Percentiles rank a stretch among this genome's conserved stretches.
These are phyloP conservation scores for Hypomyces perniciosus DNA, from an alignment of 2,329 filamentous ascomycete genomes.

Conservation along the genomic window DNA sequence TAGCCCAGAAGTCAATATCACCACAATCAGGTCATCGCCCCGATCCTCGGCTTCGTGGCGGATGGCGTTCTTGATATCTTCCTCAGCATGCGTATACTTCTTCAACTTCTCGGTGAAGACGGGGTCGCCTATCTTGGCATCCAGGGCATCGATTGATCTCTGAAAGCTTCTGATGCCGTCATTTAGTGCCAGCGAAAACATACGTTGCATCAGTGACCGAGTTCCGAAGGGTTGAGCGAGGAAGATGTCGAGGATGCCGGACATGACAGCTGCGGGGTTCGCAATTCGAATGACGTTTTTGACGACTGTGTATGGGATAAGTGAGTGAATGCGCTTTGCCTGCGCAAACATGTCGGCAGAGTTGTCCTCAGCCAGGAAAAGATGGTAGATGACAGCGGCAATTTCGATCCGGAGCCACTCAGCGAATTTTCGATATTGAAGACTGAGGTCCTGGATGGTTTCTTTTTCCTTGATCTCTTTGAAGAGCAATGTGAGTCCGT, in stretches of 20 bases:
- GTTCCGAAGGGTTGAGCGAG: slow-evolving; percentile 90
- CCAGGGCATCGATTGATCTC: slow-evolving; percentile 74
- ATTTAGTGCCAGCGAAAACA: slow-evolving; percentile 85
- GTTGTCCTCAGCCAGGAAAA: slow-evolving; percentile 97
- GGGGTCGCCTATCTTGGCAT: slow-evolving; percentile 71
- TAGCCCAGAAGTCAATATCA: slow-evolving; percentile 72
- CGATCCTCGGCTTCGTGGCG: slow-evolving; percentile 67
- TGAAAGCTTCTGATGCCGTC: slow-evolving; percentile 87
- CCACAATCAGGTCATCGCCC: slow-evolving; percentile 77
- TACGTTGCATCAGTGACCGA: slow-evolving; percentile 84
- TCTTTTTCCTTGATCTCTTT: slow-evolving; percentile 87
- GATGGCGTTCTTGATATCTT: slow-evolving; percentile 67
- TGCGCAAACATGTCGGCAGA: slow-evolving; percentile 94
- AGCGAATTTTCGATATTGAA: slow-evolving; percentile 96
- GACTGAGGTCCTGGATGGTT: slow-evolving; percentile 78
- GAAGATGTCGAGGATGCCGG: slow-evolving; percentile 89
- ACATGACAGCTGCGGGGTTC: slow-evolving; percentile 96
- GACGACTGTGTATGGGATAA: slow-evolving; percentile 86
- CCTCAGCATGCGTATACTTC: slow-evolving; percentile 68
- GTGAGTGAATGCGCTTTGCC: slow-evolving; percentile 85
- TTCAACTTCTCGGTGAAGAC: slow-evolving; percentile 76
- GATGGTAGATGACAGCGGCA: slow-evolving; percentile 90
- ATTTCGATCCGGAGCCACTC: slow-evolving; percentile 98
- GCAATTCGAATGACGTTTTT: slow-evolving; percentile 97
- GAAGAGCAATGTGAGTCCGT: slow-evolving; percentile 89